Percentiles rank a stretch among this genome's conserved stretches.
Conservation (phyloP, 1,284 basidiomycete genomes). For the Trametes pubescens region DNA sequence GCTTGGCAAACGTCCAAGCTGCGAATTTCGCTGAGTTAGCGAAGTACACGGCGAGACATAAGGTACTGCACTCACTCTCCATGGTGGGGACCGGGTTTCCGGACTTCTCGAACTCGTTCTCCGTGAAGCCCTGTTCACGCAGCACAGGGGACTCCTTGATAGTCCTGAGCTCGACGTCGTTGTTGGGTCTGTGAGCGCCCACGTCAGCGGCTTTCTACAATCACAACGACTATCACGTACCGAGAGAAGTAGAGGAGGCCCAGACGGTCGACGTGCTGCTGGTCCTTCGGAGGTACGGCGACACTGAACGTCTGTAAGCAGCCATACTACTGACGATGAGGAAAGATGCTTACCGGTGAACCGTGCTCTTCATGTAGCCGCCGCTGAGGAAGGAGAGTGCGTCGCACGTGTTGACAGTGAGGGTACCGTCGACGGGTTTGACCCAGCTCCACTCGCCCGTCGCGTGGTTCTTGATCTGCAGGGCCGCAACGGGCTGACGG, state of each 20-base stretch:
- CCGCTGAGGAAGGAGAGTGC: conserved; percentile 59
- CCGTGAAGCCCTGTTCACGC: conserved; percentile 53
- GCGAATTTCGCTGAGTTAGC: not conserved
- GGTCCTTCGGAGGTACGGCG: conserved; percentile 57
- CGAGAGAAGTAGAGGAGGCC: conserved; percentile 62
- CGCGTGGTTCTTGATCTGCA: conserved; percentile 50
- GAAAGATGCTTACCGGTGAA: conserved; percentile 49
- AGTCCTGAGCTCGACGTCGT: conserved; percentile 53
- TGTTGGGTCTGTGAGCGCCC: conserved; percentile 48
- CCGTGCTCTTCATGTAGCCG: conserved; percentile 59
- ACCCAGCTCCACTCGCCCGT: conserved; percentile 57
- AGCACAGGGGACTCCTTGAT: conserved; percentile 54
- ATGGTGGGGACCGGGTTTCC: conserved; percentile 56
- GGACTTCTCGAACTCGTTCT: conserved; percentile 58
- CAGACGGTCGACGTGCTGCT: conserved; percentile 58
- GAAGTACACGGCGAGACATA: not conserved
- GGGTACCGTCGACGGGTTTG: conserved; percentile 54
- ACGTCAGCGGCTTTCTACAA: not conserved
- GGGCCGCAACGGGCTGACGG: conserved; percentile 55
- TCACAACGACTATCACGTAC: conserved; percentile 32
- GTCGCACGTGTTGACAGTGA: conserved; percentile 64
- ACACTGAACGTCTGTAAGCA: conserved; percentile 42
- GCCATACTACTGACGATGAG: too few relatives aligned
- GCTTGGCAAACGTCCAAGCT: conserved; percentile 58
- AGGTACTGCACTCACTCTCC: conserved; percentile 44